phyloP scores from a whole-genome alignment of 2,329 filamentous ascomycete genomes.

The Domatiomyces globalis region DNA sequence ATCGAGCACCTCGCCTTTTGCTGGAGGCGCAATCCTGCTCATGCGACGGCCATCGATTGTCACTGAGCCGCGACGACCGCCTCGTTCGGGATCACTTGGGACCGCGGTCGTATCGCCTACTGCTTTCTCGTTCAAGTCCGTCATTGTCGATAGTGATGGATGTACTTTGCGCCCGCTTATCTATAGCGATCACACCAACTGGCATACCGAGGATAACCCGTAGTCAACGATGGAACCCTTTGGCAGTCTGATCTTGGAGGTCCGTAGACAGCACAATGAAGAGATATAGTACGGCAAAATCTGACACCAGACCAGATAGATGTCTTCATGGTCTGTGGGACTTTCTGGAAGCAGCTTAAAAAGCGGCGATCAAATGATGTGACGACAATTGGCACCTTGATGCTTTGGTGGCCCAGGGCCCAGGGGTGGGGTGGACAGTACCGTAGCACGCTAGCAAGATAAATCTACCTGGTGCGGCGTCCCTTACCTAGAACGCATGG shows the following conservation, averaged over 20 bases:
- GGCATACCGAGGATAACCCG: no score
- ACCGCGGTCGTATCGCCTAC: not conserved
- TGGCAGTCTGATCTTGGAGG: no score
- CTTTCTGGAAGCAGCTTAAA: conserved; percentile 3
- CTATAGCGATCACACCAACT: no score
- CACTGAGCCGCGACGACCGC: conserved; percentile 7
- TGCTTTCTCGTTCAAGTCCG: conserved; percentile 5
- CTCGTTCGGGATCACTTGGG: not conserved
- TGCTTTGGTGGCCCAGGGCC: not conserved
- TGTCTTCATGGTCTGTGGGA: not conserved
- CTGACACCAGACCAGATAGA: not conserved
- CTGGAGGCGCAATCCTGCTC: conserved; percentile 18
- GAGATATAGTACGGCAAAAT: not conserved
- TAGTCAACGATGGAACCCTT: no score
- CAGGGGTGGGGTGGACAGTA: no score
- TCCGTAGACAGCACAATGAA: no score
- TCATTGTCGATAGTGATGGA: not conserved
- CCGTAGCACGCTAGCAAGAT: no score
- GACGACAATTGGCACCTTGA: not conserved
- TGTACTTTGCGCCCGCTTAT: no score
- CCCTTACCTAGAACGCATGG: no score
- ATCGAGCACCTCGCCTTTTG: conserved; percentile 16
- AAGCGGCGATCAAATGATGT: not conserved
- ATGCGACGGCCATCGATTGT: conserved; percentile 13
- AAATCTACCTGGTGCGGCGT: no score